These are phyloP conservation scores for Torulaspora maleeae DNA, from an alignment of 805 yeast genomes.

Conservation along the genomic window DNA sequence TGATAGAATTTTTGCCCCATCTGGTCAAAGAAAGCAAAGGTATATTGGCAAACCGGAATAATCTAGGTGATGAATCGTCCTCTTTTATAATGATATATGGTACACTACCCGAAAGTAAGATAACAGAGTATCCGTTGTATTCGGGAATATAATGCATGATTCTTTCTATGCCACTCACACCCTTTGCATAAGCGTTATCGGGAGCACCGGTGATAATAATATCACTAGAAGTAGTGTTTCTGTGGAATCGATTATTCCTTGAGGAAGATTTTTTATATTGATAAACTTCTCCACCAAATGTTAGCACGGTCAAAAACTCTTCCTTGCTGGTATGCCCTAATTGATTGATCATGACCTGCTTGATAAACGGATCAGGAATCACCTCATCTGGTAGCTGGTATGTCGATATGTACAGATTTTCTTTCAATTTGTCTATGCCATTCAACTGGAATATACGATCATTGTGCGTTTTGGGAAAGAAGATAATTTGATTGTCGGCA, in stretches of 20 bases:
- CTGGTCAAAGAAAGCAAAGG: conserved; percentile 56
- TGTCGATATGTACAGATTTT: conserved; percentile 37
- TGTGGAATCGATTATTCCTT: conserved; percentile 24
- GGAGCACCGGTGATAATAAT: conserved; percentile 70
- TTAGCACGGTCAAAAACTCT: conserved; percentile 64
- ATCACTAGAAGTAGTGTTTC: conserved; percentile 31
- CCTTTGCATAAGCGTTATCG: conserved; percentile 65
- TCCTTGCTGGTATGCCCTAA: conserved; percentile 59
- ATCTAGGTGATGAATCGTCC: conserved; percentile 56
- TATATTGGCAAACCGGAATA: conserved; percentile 60
- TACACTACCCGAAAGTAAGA: conserved; percentile 68
- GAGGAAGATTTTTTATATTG: conserved; percentile 51
- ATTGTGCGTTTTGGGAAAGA: conserved; percentile 50
- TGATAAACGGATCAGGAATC: conserved; percentile 68
- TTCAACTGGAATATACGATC: conserved; percentile 39
- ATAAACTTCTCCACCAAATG: conserved; percentile 75
- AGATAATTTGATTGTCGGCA: conserved; percentile 69
- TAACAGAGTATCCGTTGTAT: conserved; percentile 52
- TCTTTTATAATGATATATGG: conserved; percentile 68
- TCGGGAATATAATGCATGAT: conserved; percentile 55
- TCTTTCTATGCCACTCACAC: conserved; percentile 60
- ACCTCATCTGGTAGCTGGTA: conserved; percentile 36
- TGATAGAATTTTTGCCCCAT: conserved; percentile 43
- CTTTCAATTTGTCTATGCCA: conserved; percentile 37
- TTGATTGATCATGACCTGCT: conserved; percentile 58